phyloP scores from a whole-genome alignment of 768 basidiomycete species.

The Phlebiopsis flavidoalba region DNA sequence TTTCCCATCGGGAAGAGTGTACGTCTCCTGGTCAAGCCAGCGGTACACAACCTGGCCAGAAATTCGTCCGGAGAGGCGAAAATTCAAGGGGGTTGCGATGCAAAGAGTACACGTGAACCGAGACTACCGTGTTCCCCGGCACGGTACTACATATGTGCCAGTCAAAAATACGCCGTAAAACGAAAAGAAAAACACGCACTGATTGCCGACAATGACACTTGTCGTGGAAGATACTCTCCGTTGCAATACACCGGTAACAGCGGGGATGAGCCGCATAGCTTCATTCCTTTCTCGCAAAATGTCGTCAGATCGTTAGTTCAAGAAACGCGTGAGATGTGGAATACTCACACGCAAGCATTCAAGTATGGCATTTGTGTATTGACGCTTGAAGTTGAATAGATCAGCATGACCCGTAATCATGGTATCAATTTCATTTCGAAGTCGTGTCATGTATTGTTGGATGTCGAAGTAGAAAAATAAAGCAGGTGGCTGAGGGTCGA shows the following conservation, averaged over 20 bases:
- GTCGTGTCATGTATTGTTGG: not conserved
- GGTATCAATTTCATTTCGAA: conserved; percentile 7
- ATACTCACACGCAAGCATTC: conserved; percentile 14
- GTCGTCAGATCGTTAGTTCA: not conserved
- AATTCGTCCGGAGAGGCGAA: conserved; percentile 16
- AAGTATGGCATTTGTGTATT: conserved; percentile 11
- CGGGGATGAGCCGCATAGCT: conserved; percentile 17
- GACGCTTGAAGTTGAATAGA: conserved; percentile 2
- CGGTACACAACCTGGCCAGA: conserved; percentile 22
- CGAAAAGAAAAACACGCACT: conserved; percentile 6
- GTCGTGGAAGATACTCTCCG: conserved; percentile 12
- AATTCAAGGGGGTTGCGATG: conserved; percentile 20
- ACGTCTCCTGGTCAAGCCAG: conserved; percentile 12
- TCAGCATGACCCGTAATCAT: conserved; percentile 2
- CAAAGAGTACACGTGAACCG: conserved; percentile 11
- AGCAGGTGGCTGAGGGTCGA: conserved; percentile 4
- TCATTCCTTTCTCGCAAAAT: conserved; percentile 12
- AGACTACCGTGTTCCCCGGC: conserved; percentile 13
- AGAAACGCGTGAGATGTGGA: not conserved
- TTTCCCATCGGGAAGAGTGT: not conserved
- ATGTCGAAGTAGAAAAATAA: conserved; percentile 5
- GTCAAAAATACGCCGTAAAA: too few relatives aligned
- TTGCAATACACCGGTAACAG: conserved; percentile 14
- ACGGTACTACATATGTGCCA: conserved; percentile 6
- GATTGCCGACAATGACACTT: conserved; percentile 10